Percentiles rank a stretch among this genome's conserved stretches.
These are phyloP conservation scores for Trypanosoma avium DNA, from an alignment of 208 protist species.

Conservation along the genomic window DNA sequence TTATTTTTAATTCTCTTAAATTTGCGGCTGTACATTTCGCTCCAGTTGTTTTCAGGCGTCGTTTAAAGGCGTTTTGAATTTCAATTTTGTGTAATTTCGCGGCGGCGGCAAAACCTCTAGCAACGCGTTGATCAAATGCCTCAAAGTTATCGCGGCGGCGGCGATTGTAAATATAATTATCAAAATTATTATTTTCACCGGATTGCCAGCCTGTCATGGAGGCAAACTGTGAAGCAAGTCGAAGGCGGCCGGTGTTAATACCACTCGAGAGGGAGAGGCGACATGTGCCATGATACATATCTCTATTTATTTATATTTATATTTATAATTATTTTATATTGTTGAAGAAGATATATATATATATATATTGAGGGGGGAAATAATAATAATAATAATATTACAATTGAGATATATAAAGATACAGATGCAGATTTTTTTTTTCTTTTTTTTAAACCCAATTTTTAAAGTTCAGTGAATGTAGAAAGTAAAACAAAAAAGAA, in stretches of 20 bases:
- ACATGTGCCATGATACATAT: constrained; percentile 10
- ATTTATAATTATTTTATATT: no score
- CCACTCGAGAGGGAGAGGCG: constrained; percentile 40
- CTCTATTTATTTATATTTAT: no score
- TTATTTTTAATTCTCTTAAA: constrained; percentile 60
- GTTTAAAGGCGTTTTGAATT: constrained; percentile 83
- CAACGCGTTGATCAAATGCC: constrained; percentile 85
- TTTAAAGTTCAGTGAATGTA: no score
- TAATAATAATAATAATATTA: no score
- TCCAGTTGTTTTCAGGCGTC: constrained; percentile 44
- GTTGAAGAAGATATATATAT: no score
- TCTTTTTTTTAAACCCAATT: no score
- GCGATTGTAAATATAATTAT: constrained; percentile 73
- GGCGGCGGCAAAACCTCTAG: constrained; percentile 65
- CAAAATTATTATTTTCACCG: constrained; percentile 56
- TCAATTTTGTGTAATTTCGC: constrained; percentile 69
- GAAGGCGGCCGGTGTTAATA: constrained; percentile 65
- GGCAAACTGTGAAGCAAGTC: constrained; percentile 75
- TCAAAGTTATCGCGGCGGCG: constrained; percentile 70
- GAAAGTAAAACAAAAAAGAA: no score
- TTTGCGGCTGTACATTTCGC: constrained; percentile 65
- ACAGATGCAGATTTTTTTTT: no score
- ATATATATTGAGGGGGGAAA: no score
- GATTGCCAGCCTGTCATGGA: constrained; percentile 83
- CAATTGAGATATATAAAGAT: no score